Evolutionary conservation across 805 yeast genomes (phyloP), one percentile per base, ranked within the genome.

Genomic region (Candida vartiovaarae): DNA sequence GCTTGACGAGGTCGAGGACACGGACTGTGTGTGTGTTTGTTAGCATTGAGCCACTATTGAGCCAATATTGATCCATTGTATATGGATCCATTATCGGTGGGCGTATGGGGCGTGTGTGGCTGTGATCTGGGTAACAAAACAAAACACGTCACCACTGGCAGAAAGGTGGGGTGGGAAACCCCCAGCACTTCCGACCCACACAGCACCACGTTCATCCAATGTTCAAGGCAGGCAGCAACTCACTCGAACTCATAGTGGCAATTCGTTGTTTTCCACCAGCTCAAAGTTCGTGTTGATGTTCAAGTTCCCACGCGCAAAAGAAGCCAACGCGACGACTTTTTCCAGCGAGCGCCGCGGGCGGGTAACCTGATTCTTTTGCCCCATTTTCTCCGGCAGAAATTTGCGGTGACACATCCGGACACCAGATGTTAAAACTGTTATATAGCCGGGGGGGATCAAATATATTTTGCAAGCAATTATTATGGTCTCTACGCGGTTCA

Each of bases 1-100:
- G 97, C 64, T 84, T 86, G 59, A 87, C 95, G 58, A 88, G 75
- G 64, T 90, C 96, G 63, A 90, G 74, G 51, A 87, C 81, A 63
- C 85, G 82, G 62, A 79, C 52, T 42, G 37, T 4, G 9, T 15
- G 41, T 28, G 29, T 24, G 51, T 52, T 48, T 50, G 52, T 45
- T 44, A 15, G 37, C 8, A 35, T n/a, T 10, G 20, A 24, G 26
- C 37, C 11, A 26, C n/a, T 27, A 35, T 35, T 24, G 27, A 6
- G 36, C 6, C 32, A 29, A 15, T 15, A 15, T 15, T 15, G 20
- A 15, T 15, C 20, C 20, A 15, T 15, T 15, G 20, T 15, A 15
- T 15, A 15, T 15, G 20, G 20, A 15, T 15, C 20, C 20, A 15
- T 15, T 15, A 15, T 15, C 20, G 20, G 20, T 15, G 20, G 20